Evolutionary conservation across 129 eudicot species (phyloP).

Genomic region (Solidago caesia): DNA sequence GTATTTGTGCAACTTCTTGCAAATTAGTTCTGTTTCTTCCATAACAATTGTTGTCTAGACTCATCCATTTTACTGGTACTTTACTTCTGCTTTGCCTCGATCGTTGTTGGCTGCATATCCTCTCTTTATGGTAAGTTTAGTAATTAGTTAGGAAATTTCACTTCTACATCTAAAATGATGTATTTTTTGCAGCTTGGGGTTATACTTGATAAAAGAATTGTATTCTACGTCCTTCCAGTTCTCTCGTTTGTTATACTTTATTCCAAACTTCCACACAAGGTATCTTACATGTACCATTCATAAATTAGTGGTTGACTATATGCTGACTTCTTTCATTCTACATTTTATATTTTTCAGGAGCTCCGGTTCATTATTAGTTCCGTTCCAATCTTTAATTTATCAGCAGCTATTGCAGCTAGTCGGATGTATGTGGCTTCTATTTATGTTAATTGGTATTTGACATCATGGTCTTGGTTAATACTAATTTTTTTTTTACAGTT

Average conservation of each 20-base stretch:
- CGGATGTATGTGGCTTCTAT: conserved; percentile 61
- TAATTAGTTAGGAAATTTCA: conserved; percentile 3
- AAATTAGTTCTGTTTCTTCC: conserved; percentile 24
- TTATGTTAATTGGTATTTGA: conserved; percentile 7
- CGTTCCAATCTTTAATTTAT: conserved; percentile 80
- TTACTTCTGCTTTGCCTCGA: conserved; percentile 96
- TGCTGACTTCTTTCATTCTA: conserved; percentile 2
- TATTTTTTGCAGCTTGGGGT: conserved; percentile 63
- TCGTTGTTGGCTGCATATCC: conserved; percentile 93
- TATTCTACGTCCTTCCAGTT: conserved; percentile 64
- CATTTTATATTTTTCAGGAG: conserved; percentile 59
- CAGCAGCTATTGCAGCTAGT: conserved; percentile 91
- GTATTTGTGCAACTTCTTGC: not conserved
- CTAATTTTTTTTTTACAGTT: conserved; percentile 48
- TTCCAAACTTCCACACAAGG: conserved; percentile 99
- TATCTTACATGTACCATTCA: conserved; percentile 28
- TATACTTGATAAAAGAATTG: conserved; percentile 78
- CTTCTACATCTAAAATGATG: conserved; percentile 11
- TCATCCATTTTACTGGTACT: conserved; percentile 96
- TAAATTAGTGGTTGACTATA: conserved; percentile 9
- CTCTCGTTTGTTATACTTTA: conserved; percentile 79
- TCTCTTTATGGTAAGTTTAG: conserved; percentile 71
- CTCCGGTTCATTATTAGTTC: conserved; percentile 94
- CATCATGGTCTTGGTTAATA: not conserved
- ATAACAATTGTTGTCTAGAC: conserved; percentile 48